Evolutionary conservation across 2,329 filamentous ascomycete species (phyloP), one percentile per base, ranked within the genome.

Genomic region (Colletotrichum sp.): DNA sequence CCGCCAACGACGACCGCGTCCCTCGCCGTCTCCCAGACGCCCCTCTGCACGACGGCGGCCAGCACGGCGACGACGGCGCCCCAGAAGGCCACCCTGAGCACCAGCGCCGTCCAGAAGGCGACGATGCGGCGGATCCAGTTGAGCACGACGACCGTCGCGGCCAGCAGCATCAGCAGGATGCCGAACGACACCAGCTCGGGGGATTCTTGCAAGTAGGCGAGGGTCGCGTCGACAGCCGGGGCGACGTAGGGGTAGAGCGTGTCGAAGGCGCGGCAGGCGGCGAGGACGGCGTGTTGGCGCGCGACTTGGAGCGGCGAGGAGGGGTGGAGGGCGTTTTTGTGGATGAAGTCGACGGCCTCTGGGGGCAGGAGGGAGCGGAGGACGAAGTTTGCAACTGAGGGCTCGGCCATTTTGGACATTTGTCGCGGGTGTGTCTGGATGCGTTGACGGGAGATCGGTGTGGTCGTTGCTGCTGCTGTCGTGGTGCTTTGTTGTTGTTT

Each of bases 71-170:
- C 85, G 4, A 96, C 78, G 3, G 86, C 82, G 2, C 89, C 89
- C 91, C 92, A 97, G 77, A 95, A 91, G 3, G 90, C 82, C 56
- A 95, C 78, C 28, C 90, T 86, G 77, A 95, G 83, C 13, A 89
- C 88, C 71, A 98, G 81, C n/a, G 90, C 87, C 68, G 95, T 90
- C 92, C 95, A 95, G 86, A 93, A 97, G 81, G 95, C 86, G 73
- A 98, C 88, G 24, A 95, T 85, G 75, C 95, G 90, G 76, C 92
- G 92, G 21, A 95, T 86, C 86, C 94, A 93, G 82, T 93, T 90
- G 77, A 97, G 87, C 72, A 96, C 82, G 81, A 95, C 87, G 67
- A 96, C 83, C 71, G 92, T 85, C 34, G 92, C 78, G 59, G 93
- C 84, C 5, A 94, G 86, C 10, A 92, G 80, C 16, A 87, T 86